phyloP scores from a whole-genome alignment of 148 eudicot species.

The Linanthus parryae region DNA sequence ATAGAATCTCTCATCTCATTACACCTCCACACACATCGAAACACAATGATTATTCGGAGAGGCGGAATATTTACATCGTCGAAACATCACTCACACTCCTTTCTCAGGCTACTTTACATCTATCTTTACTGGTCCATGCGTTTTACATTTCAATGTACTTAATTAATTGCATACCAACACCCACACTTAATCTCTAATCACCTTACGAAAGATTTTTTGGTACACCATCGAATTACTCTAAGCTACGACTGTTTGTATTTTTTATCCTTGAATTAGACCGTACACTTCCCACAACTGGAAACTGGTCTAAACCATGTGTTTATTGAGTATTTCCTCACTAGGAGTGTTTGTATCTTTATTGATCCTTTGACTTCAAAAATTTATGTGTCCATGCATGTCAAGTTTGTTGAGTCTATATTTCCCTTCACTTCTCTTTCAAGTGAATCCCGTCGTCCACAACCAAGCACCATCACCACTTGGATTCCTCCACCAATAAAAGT shows the following conservation, averaged over 20 bases:
- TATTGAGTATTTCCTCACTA: not conserved
- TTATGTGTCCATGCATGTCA: not conserved
- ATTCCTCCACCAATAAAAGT: not conserved
- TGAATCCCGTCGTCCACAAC: not conserved
- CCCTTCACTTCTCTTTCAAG: not conserved
- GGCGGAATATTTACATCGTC: no score
- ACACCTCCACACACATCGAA: not conserved
- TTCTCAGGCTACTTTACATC: no score
- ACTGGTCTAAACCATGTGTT: slow-evolving; percentile 1
- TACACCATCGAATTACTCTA: not conserved
- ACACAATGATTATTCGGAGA: no score
- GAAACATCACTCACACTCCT: no score
- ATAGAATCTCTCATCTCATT: not conserved
- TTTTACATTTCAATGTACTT: no score
- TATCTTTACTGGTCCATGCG: no score
- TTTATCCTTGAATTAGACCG: not conserved
- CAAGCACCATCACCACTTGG: not conserved
- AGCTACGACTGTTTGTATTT: not conserved
- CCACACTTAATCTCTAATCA: not conserved
- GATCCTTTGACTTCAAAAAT: not conserved
- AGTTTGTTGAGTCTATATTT: slow-evolving; percentile 2
- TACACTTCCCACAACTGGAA: not conserved
- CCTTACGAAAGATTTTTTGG: not conserved
- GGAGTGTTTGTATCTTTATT: not conserved
- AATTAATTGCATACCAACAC: no score